Base-by-base conservation (phyloP, 352 stramenopile genomes). In the Phytophthora pistaciae region DNA sequence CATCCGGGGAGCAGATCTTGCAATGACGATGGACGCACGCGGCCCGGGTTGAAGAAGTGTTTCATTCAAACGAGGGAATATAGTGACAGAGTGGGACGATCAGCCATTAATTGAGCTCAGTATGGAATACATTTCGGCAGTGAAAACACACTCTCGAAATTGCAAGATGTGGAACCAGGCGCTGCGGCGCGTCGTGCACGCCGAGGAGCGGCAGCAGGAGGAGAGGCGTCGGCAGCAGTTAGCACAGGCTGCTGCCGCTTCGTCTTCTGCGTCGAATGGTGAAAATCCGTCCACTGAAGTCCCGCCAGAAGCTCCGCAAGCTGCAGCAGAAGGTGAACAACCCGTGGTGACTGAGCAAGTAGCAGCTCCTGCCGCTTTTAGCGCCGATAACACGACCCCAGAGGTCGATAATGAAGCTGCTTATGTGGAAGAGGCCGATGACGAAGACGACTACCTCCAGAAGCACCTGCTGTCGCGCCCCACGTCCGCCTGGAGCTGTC, bases 401-500 rank as follows among this genome's bases (percentile, higher is more conserved):
- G 50, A 63, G 21, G 0, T 53, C 5, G 48, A 46, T 0, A 53
- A 72, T 18, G 54, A 72, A 3, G 38, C 9, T 21, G 1, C 27
- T 18, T 59, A 53, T 27, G 60, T 79, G 1, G 76, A 79, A 23
- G 73, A 84, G n/a, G 58, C 66, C 0, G 68, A 89, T 3, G 71
- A 87, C 0, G 81, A 88, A 9, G 75, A 86, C 3, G 82, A 90
- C 20, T 76, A 83, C 36, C 57, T 88, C 21, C 83, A 93, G 73
- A 83, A 87, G 46, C 84, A 89, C 72, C 46, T 93, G 29, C 55
- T 93, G 60, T 89, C 85, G 56, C 78, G 71, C 3, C 69, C 78
- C 20, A 79, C 67, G 27, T 83, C 82, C 23, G 63, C 66, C 14
- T 95, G 88, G 88, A 72, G 56, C 20, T 90, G 80, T 46, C 73